Percentiles rank a stretch among this genome's conserved stretches.
Evolutionary conservation across 805 yeast genomes (phyloP).

Genomic region (Helenozyma rhizophorensis): DNA sequence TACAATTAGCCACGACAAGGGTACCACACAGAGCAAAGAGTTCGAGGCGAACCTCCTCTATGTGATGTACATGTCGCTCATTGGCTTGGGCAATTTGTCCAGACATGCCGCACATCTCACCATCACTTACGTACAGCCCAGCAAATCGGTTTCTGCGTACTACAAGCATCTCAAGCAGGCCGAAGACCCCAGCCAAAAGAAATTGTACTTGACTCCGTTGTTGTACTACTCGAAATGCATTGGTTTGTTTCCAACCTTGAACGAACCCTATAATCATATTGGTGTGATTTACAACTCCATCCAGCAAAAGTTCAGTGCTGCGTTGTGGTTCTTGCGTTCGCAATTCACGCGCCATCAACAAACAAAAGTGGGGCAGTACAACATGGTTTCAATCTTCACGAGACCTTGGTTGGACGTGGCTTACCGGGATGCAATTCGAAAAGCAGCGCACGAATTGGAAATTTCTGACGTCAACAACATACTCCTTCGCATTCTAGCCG

Average conservation of each 20-base stretch:
- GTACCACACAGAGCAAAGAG: conserved; percentile 2
- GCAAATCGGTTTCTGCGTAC: conserved; percentile 10
- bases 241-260: conserved; percentile 58
- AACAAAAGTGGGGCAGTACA: conserved; percentile 42
- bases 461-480: conserved; percentile 15
- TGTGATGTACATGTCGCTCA: conserved; percentile 12
- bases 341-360: conserved; percentile 48
- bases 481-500: conserved; percentile 39
- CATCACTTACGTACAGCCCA: conserved; percentile 11
- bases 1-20: conserved; percentile 4
- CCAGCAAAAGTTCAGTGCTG: conserved; percentile 44
- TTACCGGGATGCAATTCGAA: conserved; percentile 8
- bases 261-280: conserved; percentile 60
- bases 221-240: conserved; percentile 48
- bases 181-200: conserved; percentile 26
- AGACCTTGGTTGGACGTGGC: conserved; percentile 29
- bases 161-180: conserved; percentile 7
- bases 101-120: conserved; percentile 9
- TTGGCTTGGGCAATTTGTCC: conserved; percentile 15
- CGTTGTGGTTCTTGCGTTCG: conserved; percentile 54
- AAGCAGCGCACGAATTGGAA: neutral
- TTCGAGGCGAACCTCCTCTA: conserved; percentile 12
- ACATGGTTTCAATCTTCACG: conserved; percentile 38
- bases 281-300: conserved; percentile 43
- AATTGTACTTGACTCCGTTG: conserved; percentile 25